Percentiles rank a stretch among this genome's conserved stretches.
phyloP scores from a whole-genome alignment of 2,329 filamentous ascomycete species.

The Colletotrichum echinochloae region DNA sequence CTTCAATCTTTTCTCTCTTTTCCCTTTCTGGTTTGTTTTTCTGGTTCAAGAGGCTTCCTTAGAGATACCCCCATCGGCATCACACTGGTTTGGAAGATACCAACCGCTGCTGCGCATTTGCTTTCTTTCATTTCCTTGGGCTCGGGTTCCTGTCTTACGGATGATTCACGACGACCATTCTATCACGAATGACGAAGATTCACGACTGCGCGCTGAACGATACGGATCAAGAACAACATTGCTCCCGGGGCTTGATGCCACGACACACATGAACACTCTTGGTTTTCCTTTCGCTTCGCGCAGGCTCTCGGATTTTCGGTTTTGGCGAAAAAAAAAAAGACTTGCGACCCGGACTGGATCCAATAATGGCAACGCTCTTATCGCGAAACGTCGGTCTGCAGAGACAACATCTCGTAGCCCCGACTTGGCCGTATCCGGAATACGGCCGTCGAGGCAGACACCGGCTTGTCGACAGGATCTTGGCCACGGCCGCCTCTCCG shows the following conservation, averaged over 20 bases:
- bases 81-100: constrained; percentile 45
- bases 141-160: constrained; percentile 58
- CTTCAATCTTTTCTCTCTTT: constrained; percentile 45
- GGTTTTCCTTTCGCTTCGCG: constrained; percentile 36
- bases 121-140: constrained; percentile 54
- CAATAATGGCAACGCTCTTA: constrained; percentile 42
- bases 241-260: constrained; percentile 50
- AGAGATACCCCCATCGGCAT: constrained; percentile 53
- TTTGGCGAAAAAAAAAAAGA: constrained; percentile 39
- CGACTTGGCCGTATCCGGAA: constrained; percentile 53
- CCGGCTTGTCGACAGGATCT: constrained; percentile 58
- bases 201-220: constrained; percentile 47
- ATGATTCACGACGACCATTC: constrained; percentile 61
- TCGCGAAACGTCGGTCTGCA: constrained; percentile 47
- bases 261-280: constrained; percentile 41
- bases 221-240: constrained; percentile 46
- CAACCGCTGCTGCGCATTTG: constrained; percentile 50
- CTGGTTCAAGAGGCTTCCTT: constrained; percentile 58
- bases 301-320: constrained; percentile 41
- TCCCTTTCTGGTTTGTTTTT: constrained; percentile 47
- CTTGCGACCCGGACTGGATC: constrained; percentile 47
- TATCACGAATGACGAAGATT: constrained; percentile 53
- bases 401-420: constrained; percentile 52
- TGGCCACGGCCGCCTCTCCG: constrained; percentile 43
- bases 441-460: constrained; percentile 55